Percentiles rank a stretch among this genome's conserved stretches.
These are phyloP conservation scores for Candida orba DNA, from an alignment of 805 yeast genomes.

Conservation along the genomic window DNA sequence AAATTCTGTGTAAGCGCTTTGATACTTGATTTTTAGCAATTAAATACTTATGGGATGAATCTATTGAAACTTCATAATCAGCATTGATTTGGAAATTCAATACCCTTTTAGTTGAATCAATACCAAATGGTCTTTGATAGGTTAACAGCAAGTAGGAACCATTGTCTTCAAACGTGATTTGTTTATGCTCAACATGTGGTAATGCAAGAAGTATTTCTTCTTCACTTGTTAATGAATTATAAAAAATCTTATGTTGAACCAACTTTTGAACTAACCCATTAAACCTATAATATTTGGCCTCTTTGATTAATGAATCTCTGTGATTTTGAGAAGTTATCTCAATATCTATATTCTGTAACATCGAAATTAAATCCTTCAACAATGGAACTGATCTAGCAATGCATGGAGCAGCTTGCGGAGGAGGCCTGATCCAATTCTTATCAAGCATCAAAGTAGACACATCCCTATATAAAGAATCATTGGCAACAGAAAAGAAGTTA, in stretches of 20 bases:
- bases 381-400: slow-evolving; percentile 14
- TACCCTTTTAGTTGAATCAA: slow-evolving; percentile 16
- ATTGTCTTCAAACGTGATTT: slow-evolving; percentile 10
- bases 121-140: slow-evolving; percentile 43
- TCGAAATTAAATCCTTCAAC: slow-evolving; percentile 33
- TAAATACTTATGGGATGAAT: background rate
- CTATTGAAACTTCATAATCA: background rate
- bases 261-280: slow-evolving; percentile 66
- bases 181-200: slow-evolving; percentile 9
- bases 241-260: slow-evolving; percentile 40
- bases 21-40: background rate
- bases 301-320: slow-evolving; percentile 51
- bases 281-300: slow-evolving; percentile 73
- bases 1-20: background rate
- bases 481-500: slow-evolving; percentile 65
- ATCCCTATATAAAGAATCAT: slow-evolving; percentile 44
- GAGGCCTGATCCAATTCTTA: slow-evolving; percentile 59
- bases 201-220: slow-evolving; percentile 46
- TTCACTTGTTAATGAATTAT: slow-evolving; percentile 42
- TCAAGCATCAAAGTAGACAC: slow-evolving; percentile 34
- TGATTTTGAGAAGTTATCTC: slow-evolving; percentile 45
- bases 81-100: slow-evolving; percentile 4
- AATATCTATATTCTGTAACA: slow-evolving; percentile 48
- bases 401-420: slow-evolving; percentile 62
- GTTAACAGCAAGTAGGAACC: background rate